These are phyloP conservation scores for Bromus sterilis DNA, from an alignment of 176 grass and related monocot species.

Conservation along the genomic window DNA sequence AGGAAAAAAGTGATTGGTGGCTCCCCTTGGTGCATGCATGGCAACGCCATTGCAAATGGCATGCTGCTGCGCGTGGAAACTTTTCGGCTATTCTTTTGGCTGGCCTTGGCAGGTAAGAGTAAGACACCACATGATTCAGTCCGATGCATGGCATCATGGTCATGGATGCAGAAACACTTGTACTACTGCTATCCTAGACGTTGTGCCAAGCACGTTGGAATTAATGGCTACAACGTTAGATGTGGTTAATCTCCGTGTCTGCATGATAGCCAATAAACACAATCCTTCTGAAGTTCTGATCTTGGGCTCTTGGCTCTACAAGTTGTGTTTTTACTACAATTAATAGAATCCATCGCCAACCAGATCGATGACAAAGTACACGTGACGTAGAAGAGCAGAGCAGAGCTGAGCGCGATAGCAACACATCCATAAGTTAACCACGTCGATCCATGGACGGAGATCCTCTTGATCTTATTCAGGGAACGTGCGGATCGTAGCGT, in stretches of 20 bases:
- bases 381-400: neutral
- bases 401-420: neutral
- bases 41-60: neutral
- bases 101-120: neutral
- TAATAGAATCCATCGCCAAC: neutral
- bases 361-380: neutral
- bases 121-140: neutral
- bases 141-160: neutral
- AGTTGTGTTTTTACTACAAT: neutral
- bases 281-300: no score
- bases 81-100: neutral
- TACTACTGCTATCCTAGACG: neutral
- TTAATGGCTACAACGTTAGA: neutral
- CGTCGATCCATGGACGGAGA: no score
- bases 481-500: neutral
- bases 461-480: neutral
- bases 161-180: neutral
- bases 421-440: neutral
- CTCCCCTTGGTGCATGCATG: constrained; percentile 21
- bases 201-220: neutral
- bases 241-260: neutral
- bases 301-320: no score
- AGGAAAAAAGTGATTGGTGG: neutral
- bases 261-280: no score
- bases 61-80: neutral